Base-by-base conservation (phyloP, 441 rosid genomes). In the Macaranga tanarius region DNA sequence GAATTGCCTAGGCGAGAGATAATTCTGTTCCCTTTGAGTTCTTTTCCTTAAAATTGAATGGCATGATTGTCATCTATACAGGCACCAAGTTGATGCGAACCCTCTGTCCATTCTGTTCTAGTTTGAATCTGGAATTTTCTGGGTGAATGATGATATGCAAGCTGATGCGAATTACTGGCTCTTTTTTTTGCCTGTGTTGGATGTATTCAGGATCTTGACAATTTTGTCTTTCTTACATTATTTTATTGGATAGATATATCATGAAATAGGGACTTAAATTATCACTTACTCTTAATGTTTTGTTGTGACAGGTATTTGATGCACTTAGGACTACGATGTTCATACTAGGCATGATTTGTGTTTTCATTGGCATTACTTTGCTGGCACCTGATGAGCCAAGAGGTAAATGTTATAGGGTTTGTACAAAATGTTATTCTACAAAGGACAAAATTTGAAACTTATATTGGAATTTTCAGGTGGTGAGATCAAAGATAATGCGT, bases 301-400 rank as follows among this genome's bases (percentile, higher is more conserved):
- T 58, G 19, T 70, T 22, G 61, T 62, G 75, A 73, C 89, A 95
- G 99, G 99, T 90, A 63, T 90, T 95, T 48, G 90, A 92, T 85
- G 87, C 92, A 3, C 75, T 91, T 65, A 89, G 97, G 87, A 92
- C 93, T 34, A 92, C 96, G 17, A 92, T 95, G 99, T 92, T 95
- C 88, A 82, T 92, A 80, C 84, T 87, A 63, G 99, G 99, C 72
- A 91, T 92, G 96, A 56, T 84, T 59, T 89, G 88, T 16, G 97
- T 95, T 52, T 95, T 95, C 81, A 70, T 89, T 59, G 98, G 99
- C 81, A 92, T 95, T 73, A 88, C 95, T 31, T 81, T 95, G 76
- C 84, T 95, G 75, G 99, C 99, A 77, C 99, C 99, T 44, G 99
- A 95, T 76, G 99, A 95, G 77, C 75, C 88, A 23, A 90, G 86